These are phyloP conservation scores for Fusarium liriodendri DNA, from an alignment of 2,329 filamentous ascomycete species.

Conservation along the genomic window DNA sequence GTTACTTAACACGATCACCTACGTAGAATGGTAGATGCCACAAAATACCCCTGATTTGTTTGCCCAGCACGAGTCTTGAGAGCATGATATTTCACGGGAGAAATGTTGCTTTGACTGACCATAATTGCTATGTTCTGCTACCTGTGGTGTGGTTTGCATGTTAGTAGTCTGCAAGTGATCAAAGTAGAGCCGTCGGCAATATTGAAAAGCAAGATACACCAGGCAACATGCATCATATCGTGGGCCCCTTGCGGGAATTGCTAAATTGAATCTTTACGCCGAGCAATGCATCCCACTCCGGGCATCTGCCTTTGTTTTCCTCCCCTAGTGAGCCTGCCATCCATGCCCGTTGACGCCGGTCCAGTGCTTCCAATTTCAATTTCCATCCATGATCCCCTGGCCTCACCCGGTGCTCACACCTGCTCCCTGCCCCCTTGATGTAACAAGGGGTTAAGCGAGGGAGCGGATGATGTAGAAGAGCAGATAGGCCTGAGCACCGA, in stretches of 20 bases:
- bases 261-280: constrained; percentile 33
- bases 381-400: neutral
- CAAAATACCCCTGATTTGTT: neutral
- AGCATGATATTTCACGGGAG: neutral
- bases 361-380: neutral
- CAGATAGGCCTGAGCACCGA: constrained; percentile 88
- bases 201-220: neutral
- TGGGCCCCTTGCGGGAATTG: constrained; percentile 9
- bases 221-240: neutral
- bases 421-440: neutral
- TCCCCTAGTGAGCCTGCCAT: constrained; percentile 2
- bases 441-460: constrained; percentile 54
- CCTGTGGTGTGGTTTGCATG: neutral
- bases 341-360: constrained; percentile 25
- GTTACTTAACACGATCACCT: neutral
- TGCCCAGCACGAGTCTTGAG: neutral
- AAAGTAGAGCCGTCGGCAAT: neutral
- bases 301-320: constrained; percentile 10
- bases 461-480: constrained; percentile 85
- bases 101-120: neutral
- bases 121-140: neutral
- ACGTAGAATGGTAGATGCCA: neutral
- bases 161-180: too few relatives aligned
- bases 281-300: constrained; percentile 32
- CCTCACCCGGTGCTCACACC: neutral